Evolutionary conservation across 805 yeast species (phyloP), one percentile per base, ranked within the genome.

Genomic region (Dipodascus geniculatus): DNA sequence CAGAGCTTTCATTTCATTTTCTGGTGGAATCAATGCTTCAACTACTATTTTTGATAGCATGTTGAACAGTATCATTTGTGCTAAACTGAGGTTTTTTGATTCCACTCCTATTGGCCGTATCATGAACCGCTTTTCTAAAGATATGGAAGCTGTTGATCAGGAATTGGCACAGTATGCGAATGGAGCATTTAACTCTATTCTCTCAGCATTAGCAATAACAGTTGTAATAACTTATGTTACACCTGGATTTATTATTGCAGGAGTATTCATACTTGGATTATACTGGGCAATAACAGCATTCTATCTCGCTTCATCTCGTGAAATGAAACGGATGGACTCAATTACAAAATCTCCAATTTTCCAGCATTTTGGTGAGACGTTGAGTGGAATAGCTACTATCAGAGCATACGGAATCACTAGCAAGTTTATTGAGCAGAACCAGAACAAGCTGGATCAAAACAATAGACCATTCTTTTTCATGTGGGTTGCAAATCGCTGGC

Each of bases 401-500:
- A 82, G 99, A 69, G 99, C 98, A 1, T 91, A 87, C 68, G 96
- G 96, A 61, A 91, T 88, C 61, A 96, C 88, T 64, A 77, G 84
- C 53, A 77, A 95, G 62, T 91, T 91, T 68, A 75, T 88, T 74
- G 77, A 78, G 61, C 88, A 87, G 65, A 91, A 91, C 67, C 70
- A 89, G 73, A 73, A 72, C 58, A 82, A 82, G 55, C 83, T 93
- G 55, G 98, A 93, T 68, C 75, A 77, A 51, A 90, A 89, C 68
- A 90, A 87, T 67, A 78, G 86, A 58, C 97, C 98, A 9, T 91
- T 90, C 73, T 88, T 88, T 70, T 90, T 87, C 70, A 76, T 91
- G 68, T 93, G 98, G 98, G 86, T 88, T 50, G 82, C 95, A 42
- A 93, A 93, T 69, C 79, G 98, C 70, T 91, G 99, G 99, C 76